These are phyloP conservation scores for Eucalyptus regnans DNA, from an alignment of 345 rosid species.

Conservation along the genomic window DNA sequence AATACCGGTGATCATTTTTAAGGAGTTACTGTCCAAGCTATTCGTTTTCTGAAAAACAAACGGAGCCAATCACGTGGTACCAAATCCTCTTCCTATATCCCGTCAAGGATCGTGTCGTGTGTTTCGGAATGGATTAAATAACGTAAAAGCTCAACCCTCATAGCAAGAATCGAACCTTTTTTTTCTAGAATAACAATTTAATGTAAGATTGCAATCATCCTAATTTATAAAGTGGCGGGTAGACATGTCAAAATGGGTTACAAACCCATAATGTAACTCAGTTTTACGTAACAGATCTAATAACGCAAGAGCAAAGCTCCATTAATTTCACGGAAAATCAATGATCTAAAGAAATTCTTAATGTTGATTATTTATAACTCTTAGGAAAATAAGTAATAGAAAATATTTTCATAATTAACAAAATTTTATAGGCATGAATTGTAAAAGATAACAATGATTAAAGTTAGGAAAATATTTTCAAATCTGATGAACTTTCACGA, in stretches of 20 bases:
- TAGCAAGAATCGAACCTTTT: background rate
- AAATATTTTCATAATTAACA: background rate
- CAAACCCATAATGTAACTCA: background rate
- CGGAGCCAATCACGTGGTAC: fast-evolving
- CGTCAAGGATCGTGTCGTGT: background rate
- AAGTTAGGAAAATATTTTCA: too few relatives aligned
- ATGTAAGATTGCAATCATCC: background rate
- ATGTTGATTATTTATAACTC: background rate
- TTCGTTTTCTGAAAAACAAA: fast-evolving
- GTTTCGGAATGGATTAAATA: background rate
- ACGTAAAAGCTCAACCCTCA: background rate
- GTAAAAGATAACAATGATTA: background rate
- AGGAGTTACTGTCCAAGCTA: fast-evolving
- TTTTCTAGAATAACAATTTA: background rate
- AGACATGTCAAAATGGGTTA: background rate
- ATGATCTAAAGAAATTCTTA: too few relatives aligned
- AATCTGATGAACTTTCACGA: background rate
- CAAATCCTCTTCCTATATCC: background rate
- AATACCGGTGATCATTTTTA: too few relatives aligned
- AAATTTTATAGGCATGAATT: background rate
- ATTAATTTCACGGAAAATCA: background rate
- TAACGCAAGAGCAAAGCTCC: background rate
- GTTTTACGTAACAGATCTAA: background rate
- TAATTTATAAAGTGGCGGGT: background rate
- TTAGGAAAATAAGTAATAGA: background rate